Percentiles rank a stretch among this genome's conserved stretches.
Conservation (phyloP, 768 basidiomycete genomes). For the Leccinum uliginosum region DNA sequence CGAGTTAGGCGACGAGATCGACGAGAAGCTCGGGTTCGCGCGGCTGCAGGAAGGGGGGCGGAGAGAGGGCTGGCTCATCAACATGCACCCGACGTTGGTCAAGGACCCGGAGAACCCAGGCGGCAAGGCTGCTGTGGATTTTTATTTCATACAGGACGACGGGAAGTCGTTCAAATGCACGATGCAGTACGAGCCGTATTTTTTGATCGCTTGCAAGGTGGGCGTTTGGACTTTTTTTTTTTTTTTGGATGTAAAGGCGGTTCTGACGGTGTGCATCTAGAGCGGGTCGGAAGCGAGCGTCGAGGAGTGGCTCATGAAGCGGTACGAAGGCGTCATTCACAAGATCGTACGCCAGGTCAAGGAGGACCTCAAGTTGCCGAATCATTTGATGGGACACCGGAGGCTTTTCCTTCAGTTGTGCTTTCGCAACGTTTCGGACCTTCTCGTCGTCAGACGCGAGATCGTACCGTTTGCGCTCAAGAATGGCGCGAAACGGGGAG, state of each 20-base stretch:
- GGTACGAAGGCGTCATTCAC: slow-evolving; percentile 82
- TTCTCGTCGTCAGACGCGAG: slow-evolving; percentile 83
- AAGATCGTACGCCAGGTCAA: slow-evolving; percentile 80
- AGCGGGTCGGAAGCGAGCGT: slow-evolving; percentile 81
- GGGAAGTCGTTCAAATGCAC: slow-evolving; percentile 96
- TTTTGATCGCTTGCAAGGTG: slow-evolving; percentile 89
- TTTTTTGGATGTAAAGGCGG: not conserved
- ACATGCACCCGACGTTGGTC: slow-evolving; percentile 96
- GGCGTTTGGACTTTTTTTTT: slow-evolving; percentile 13
- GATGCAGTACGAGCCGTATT: slow-evolving; percentile 90
- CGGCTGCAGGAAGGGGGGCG: slow-evolving; percentile 73
- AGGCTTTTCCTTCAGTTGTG: slow-evolving; percentile 83
- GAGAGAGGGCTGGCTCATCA: slow-evolving; percentile 92
- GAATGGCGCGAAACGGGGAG: slow-evolving; percentile 89
- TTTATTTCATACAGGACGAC: slow-evolving; percentile 96
- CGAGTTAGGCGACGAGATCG: slow-evolving; percentile 75
- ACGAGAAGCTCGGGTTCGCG: slow-evolving; percentile 88
- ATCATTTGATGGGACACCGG: slow-evolving; percentile 94
- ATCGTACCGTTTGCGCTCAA: slow-evolving; percentile 84
- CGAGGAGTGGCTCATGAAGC: slow-evolving; percentile 94
- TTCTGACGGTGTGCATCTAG: slow-evolving; percentile 37
- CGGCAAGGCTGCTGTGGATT: slow-evolving; percentile 90
- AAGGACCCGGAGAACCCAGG: slow-evolving; percentile 82
- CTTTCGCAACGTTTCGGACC: slow-evolving; percentile 92
- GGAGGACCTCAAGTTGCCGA: slow-evolving; percentile 92